Evolutionary conservation across 768 basidiomycete species (phyloP), one percentile per base, ranked within the genome.

Genomic region (Tephrocybe sp.): DNA sequence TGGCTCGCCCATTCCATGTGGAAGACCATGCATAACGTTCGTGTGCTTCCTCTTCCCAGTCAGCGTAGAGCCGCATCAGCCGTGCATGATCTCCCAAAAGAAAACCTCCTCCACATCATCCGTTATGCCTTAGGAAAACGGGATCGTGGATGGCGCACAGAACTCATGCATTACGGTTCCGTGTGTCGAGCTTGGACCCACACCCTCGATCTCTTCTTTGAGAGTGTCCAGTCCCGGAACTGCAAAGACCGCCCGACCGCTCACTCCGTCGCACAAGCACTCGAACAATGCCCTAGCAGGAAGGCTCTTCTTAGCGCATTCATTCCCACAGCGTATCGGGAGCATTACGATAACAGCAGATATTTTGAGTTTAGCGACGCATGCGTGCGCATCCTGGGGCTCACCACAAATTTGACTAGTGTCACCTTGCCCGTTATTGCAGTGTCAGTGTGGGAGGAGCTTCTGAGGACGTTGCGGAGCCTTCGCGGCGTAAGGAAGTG

Each of bases 111-210:
- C 11, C 5, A 28, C 8, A 51, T 51, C 18, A 32, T 45, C 7
- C 50, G 50, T 7, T 21, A 44, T 21, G 50, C 50, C 8, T 8
- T 51, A 1, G 50, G 50, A 6, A 51, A 44, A 10, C 20, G 33
- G 12, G 42, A 44, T 4, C 25, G 32, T 15, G 42, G 50, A 4
- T 51, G 50, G 42, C 50, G 42, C 4, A 37, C 41, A 8, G 50
- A 43, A 18, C 50, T 51, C 6, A 51, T 51, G 33, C 14, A 26
- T 8, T 51, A 51, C 6, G 42, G 34, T 6, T 25, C 41, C 15
- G 50, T 51, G 40, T 51, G 50, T 15, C 42, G 50, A 12, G 50
- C 50, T 6, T 51, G 42, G 50, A 7, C 15, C 18, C 42, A 24
- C 26, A 17, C 26, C 10, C 50, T 51, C 5, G 50, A 51, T 12